Conservation (phyloP, 371 early-diverging fungal species). For the Mortierella sp. region DNA sequence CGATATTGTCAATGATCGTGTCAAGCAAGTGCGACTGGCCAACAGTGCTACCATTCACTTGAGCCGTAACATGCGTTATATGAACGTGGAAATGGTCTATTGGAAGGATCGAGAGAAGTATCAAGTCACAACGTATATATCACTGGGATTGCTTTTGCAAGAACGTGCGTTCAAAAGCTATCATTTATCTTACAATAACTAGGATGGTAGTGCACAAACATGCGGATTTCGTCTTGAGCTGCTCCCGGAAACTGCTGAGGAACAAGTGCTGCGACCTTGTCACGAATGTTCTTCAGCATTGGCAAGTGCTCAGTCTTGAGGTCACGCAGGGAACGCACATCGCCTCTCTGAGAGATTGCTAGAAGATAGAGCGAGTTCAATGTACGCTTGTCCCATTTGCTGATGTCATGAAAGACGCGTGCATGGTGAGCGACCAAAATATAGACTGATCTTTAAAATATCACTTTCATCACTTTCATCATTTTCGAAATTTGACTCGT, state of each 20-base stretch:
- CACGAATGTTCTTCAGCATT: constrained; percentile 72
- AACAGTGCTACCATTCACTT: constrained; percentile 70
- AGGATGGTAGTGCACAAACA: constrained; percentile 90
- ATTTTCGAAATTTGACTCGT: too few species aligned
- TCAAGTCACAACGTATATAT: too few species aligned
- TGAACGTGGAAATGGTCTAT: constrained; percentile 86
- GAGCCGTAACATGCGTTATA: constrained; percentile 75
- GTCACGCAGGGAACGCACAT: constrained; percentile 77
- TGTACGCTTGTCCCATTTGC: constrained; percentile 81
- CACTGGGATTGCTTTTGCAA: neutral
- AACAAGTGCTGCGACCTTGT: constrained; percentile 61
- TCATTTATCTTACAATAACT: constrained; percentile 74
- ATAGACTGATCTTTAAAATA: too few species aligned
- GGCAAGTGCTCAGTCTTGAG: constrained; percentile 68
- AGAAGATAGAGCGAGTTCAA: constrained; percentile 76
- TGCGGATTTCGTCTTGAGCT: constrained; percentile 66
- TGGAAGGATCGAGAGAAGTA: neutral
- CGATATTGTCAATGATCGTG: constrained; percentile 78
- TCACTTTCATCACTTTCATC: too few species aligned
- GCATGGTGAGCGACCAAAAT: neutral
- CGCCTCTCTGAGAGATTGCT: constrained; percentile 68
- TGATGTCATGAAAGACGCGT: constrained; percentile 12
- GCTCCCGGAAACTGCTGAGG: constrained; percentile 60
- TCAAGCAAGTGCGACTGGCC: constrained; percentile 85
- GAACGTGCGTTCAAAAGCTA: too few species aligned